These are phyloP conservation scores for Cucumis cinereus DNA, from an alignment of 306 rosid genomes.

Conservation along the genomic window DNA sequence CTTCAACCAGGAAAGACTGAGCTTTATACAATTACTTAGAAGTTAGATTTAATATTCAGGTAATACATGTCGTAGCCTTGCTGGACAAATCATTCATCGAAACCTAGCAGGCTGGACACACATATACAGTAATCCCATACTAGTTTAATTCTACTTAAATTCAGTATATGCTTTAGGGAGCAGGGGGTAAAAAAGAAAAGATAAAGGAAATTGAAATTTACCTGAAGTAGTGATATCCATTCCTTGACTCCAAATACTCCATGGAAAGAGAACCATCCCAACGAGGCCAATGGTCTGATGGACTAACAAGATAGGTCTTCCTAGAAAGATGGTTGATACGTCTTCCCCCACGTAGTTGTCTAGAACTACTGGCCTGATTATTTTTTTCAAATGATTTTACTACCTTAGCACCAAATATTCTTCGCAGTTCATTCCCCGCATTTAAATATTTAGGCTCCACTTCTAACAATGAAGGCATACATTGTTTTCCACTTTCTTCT, in stretches of 20 bases:
- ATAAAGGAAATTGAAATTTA: conserved; percentile 13
- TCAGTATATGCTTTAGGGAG: background rate
- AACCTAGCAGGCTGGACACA: background rate
- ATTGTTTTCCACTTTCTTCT: conserved; percentile 26
- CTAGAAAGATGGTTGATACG: conserved; percentile 43
- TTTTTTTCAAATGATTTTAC: conserved; percentile 77
- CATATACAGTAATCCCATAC: background rate
- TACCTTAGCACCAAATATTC: conserved; percentile 94
- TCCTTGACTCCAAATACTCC: conserved; percentile 51
- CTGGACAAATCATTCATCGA: background rate
- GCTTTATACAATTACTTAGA: background rate
- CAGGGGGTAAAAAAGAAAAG: background rate
- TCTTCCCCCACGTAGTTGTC: conserved; percentile 70
- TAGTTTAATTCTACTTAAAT: background rate
- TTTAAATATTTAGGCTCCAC: conserved; percentile 80
- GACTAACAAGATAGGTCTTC: conserved; percentile 71
- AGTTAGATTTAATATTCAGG: background rate
- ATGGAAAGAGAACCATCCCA: conserved; percentile 87
- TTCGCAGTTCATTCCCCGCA: conserved; percentile 78
- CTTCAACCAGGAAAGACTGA: background rate
- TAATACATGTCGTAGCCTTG: background rate
- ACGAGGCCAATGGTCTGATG: conserved; percentile 71
- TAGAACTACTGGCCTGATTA: conserved; percentile 67
- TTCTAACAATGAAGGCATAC: conserved; percentile 26
- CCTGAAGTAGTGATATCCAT: conserved; percentile 67